Evolutionary conservation across 2,329 filamentous ascomycete genomes (phyloP).

Genomic region (Thielaviopsis populi): DNA sequence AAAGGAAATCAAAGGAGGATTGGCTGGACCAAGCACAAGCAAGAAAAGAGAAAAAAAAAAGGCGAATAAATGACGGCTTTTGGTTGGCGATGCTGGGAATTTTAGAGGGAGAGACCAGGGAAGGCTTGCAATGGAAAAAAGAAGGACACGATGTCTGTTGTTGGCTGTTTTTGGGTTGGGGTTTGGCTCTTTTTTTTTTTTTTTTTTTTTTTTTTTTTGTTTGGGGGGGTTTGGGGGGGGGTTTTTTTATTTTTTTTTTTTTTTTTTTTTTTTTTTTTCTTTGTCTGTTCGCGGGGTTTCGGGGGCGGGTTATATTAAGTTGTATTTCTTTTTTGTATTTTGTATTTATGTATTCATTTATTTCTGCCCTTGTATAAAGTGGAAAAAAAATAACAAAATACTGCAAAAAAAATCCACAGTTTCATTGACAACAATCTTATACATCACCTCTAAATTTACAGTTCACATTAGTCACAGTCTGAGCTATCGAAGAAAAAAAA

Average conservation of each 20-base stretch:
- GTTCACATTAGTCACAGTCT: neutral
- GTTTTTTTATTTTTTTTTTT: neutral
- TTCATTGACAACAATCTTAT: neutral
- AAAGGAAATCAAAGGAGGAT: neutral
- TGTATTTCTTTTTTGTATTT: too few species aligned
- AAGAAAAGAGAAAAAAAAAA: neutral
- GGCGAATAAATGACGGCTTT: neutral
- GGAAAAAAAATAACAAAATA: neutral
- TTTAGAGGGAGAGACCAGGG: neutral
- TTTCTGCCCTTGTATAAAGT: neutral
- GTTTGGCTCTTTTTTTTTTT: neutral
- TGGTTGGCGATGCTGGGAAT: neutral
- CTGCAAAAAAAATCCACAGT: neutral
- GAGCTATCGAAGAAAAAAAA: neutral
- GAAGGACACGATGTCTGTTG: constrained; percentile 17
- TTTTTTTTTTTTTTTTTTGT: neutral
- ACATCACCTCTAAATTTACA: neutral
- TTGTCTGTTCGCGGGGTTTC: neutral
- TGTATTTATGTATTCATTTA: too few species aligned
- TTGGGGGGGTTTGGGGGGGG: constrained; percentile 12
- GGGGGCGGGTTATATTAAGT: too few species aligned
- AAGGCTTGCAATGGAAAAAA: constrained; percentile 1
- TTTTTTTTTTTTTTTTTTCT: neutral
- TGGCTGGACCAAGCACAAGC: neutral
- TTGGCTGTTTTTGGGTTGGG: neutral